Base-by-base conservation (phyloP, 768 basidiomycete species). In the Mycena epipterygia region DNA sequence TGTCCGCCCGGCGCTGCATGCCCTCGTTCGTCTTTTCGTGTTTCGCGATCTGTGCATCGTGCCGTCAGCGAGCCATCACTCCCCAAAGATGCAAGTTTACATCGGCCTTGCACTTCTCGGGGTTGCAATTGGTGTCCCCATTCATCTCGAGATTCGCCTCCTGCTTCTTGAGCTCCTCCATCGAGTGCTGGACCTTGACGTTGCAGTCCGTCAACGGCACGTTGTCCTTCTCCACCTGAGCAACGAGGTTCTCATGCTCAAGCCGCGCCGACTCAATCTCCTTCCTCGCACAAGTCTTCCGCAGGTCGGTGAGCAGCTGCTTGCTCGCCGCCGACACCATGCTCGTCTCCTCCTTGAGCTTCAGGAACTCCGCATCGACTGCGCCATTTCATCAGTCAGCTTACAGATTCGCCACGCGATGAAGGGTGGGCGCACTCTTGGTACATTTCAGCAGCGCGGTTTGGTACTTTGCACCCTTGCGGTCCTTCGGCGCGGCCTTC, bases 111-210 rank as follows among this genome's bases (percentile, higher is more conserved):
- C 95, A 87, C 79, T 86, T 89, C 77, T 96, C 89, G 1, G 91
- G 89, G 72, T n/a, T n/a, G n/a, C n/a, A n/a, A n/a, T 95, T 93
- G 23, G 94, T 90, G 58, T 86, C 86, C 70, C 88, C 84, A 75
- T 90, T 93, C 81, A 93, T 82, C 71, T 95, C 92, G 25, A 97
- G 82, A 70, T 91, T 88, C 17, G 90, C 89, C 70, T 83, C 81
- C 60, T 91, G 86, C 17, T 86, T 87, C 46, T 89, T 90, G 23
- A 95, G 81, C 68, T 92, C 87, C 1, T 89, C 90, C 25, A 86
- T 80, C 5, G 86, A 84, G 64, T 89, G 85, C 35, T 86, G 75
- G 7, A 89, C 81, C 29, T 82, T 84, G 16, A 80, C 80, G 1
- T 70, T 70, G 13, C 81, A 72, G 60, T 48, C 60, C 5, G 87